Base-by-base conservation (phyloP, 2,329 filamentous ascomycete species). In the Sclerotinia borealis region DNA sequence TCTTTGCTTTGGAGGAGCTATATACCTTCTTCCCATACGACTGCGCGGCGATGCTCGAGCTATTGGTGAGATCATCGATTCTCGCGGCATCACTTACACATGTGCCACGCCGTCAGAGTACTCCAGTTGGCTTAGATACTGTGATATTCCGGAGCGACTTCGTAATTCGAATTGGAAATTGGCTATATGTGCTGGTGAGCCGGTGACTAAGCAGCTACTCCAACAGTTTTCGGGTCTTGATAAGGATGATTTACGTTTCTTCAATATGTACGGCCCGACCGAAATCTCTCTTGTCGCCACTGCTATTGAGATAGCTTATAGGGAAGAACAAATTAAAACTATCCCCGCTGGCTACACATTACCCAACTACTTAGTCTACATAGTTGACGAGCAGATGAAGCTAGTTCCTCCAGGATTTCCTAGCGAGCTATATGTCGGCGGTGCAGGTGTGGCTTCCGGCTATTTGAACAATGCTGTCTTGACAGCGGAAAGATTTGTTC, bases 351-450 rank as follows among this genome's bases (percentile, higher is more conserved):
- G 62, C 8, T 55, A 27, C 6, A 43, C 62, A 6, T 34, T 66
- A 7, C 66, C 68, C 31, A 68, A 68, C 48, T 68, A 66, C 75
- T 49, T 55, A 22, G 1, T 59, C 25, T 79, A 77, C 64, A 74
- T 83, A 45, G 27, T 81, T 0, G 79, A 80, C 65, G 64, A 73
- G 4, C 39, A 77, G 1, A 66, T 72, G 22, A 59, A 74, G 17
- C 70, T 75, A 0, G 66, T 79, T 2, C 77, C 80, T 1, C 47
- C 73, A 11, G 79, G 79, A 0, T 65, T 77, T 2, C 68, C 75
- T 0, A 81, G 81, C 4, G 79, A 82, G 64, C 72, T 82, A 6
- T 72, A 54, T 34, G 72, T 82, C 36, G 76, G 70, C 17, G 78
- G 79, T 4, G 66, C 70, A 2, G 76, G 75, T 7, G 72, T 79